These are phyloP conservation scores for Tetrapisispora namnaoensis DNA, from an alignment of 805 yeast genomes.

Conservation along the genomic window DNA sequence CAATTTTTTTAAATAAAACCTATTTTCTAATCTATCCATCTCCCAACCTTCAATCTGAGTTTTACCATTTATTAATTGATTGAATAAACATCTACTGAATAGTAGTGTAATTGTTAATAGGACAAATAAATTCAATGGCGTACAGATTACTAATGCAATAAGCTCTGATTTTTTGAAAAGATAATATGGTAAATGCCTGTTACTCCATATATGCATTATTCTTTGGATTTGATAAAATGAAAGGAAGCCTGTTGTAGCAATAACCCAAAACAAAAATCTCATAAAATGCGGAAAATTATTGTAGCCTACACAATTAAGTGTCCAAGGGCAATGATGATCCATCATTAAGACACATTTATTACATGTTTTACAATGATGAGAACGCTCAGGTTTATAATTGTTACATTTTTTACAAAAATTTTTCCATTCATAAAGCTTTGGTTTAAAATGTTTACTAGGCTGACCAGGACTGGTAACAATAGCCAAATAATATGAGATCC, in stretches of 20 bases:
- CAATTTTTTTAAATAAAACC: constrained; percentile 45
- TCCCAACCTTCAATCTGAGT: constrained; percentile 95
- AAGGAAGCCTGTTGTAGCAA: constrained; percentile 40
- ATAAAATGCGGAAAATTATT: constrained; percentile 69
- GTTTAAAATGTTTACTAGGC: constrained; percentile 35
- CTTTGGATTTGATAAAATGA: constrained; percentile 35
- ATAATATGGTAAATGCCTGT: constrained; percentile 46
- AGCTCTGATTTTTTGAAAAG: constrained; percentile 44
- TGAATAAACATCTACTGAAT: constrained; percentile 48
- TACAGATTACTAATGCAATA: constrained; percentile 42
- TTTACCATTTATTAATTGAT: constrained; percentile 52
- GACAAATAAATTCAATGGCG: constrained; percentile 51
- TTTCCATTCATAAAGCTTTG: constrained; percentile 38
- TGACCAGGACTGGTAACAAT: constrained; percentile 58
- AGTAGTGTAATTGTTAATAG: constrained; percentile 49
- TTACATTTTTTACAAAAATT: constrained; percentile 64
- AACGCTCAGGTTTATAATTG: constrained; percentile 65
- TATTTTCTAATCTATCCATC: constrained; percentile 64
- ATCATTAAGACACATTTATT: constrained; percentile 65
- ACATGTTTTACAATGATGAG: constrained; percentile 81
- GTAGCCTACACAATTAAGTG: constrained; percentile 81
- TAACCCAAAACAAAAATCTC: constrained; percentile 63
- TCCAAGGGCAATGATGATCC: constrained; percentile 97
- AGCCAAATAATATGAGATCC: constrained; percentile 70
- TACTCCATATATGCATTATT: constrained; percentile 36